Evolutionary conservation across 1,284 basidiomycete species (phyloP), one percentile per base, ranked within the genome.

Genomic region (Cryptococcus sp.): DNA sequence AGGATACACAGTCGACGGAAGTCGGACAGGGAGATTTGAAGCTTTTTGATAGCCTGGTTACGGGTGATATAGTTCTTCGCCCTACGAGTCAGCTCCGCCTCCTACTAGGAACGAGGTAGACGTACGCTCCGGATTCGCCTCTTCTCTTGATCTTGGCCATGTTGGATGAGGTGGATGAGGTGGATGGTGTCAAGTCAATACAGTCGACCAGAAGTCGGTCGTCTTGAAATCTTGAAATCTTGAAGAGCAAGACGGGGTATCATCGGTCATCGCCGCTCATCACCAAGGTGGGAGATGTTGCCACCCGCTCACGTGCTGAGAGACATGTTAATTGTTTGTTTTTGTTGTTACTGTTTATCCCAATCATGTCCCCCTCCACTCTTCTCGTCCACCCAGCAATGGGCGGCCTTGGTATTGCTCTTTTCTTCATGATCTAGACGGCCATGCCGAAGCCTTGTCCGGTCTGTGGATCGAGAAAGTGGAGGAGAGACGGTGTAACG

Each of bases 1-100:
- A 99, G 78, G 62, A 99, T 99, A 74, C 95, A 99, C 45, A 99
- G 77, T 51, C 95, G 81, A 54, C 95, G 83, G 76, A 99, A 99
- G 75, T 99, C 95, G 49, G 92, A 88, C 34, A 99, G 79, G 32
- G 94, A 94, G 71, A 92, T 88, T 76, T 99, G 95, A 19, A 98
- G 80, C 77, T 88, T 93, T 73, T 88, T 91, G 52, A 92, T 78
- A 23, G 90, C 92, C 52, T 85, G 78, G 52, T 90, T 91, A 37
- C 95, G 83, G 39, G 95, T 98, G 56, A 89, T 79, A 69, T 93
- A 95, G 61, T 91, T 92, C 75, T 94, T 98, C 52, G 92, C 92
- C 50, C 78, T 69, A 43, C 4, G 22, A 41, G 39, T 59, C 50
- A 58, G 53, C 49, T 26, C 28, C n/a, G 16, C 1, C 5, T 23